These are phyloP conservation scores for Gossypium longicalyx DNA, from an alignment of 345 rosid species.

Conservation along the genomic window DNA sequence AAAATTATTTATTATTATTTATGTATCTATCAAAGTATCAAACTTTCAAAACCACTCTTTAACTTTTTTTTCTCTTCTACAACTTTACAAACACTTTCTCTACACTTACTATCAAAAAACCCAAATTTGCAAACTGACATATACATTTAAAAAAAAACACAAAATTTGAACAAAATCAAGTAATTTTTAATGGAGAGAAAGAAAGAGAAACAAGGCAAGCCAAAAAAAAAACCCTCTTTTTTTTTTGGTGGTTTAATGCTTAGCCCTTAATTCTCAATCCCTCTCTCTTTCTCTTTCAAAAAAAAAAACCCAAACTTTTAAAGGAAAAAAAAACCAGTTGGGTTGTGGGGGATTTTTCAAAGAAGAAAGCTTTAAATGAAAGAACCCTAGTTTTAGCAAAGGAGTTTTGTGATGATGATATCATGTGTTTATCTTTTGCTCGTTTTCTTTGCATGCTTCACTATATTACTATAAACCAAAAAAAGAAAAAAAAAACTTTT, in stretches of 20 bases:
- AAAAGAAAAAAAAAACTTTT: neutral
- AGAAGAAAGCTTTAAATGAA: slow-evolving; percentile 1
- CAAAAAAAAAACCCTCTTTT: neutral
- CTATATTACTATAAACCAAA: neutral
- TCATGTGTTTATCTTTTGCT: slow-evolving; percentile 11
- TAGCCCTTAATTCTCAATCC: slow-evolving; percentile 79
- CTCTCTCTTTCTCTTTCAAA: slow-evolving; percentile 37
- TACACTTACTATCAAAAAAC: slow-evolving; percentile 8
- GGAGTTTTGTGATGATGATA: neutral
- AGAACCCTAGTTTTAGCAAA: slow-evolving; percentile 32
- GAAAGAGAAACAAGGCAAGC: slow-evolving; percentile 56
- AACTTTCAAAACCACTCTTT: neutral
- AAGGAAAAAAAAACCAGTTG: slow-evolving; percentile 16
- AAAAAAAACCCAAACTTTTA: neutral
- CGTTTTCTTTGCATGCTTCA: slow-evolving; percentile 31
- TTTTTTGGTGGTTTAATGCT: slow-evolving; percentile 8
- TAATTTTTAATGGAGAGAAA: slow-evolving; percentile 29
- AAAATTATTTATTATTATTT: no score
- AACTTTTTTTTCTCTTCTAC: neutral
- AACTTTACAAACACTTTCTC: slow-evolving; percentile 8
- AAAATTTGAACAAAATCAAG: slow-evolving; percentile 20
- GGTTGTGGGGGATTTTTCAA: neutral
- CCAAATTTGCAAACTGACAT: slow-evolving; percentile 5
- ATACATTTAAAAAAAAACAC: neutral
- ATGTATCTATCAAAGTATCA: no score